Percentiles rank a stretch among this genome's conserved stretches.
Evolutionary conservation across 108 stramenopile species (phyloP).

Genomic region (Mayamaea pseudoterrestris): DNA sequence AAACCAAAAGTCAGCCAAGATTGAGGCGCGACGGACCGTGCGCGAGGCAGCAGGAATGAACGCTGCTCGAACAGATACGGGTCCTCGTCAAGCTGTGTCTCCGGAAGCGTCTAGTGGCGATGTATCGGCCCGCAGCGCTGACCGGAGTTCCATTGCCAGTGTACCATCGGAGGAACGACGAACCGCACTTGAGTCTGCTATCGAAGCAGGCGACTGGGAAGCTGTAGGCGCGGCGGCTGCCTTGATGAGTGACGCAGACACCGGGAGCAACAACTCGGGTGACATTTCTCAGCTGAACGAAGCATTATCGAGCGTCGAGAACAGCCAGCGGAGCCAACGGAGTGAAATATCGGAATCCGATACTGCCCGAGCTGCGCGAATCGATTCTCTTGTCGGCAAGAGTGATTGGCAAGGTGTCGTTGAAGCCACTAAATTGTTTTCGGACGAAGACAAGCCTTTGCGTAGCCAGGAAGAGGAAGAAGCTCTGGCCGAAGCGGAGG

Average conservation of each 20-base stretch:
- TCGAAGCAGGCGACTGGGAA: slow-evolving; percentile 81
- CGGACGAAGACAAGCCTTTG: slow-evolving; percentile 10
- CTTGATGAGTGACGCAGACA: slow-evolving; percentile 23
- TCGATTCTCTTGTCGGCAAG: slow-evolving; percentile 64
- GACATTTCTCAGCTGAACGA: background rate
- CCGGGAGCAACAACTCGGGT: slow-evolving; percentile 4
- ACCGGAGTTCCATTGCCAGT: background rate
- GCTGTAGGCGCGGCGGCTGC: slow-evolving; percentile 76
- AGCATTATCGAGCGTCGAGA: slow-evolving; percentile 5
- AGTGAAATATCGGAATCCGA: slow-evolving; percentile 3
- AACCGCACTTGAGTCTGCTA: slow-evolving; percentile 36
- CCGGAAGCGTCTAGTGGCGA: slow-evolving; percentile 3
- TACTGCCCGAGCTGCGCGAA: slow-evolving; percentile 26
- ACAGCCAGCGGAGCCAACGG: background rate
- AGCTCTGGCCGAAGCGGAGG: slow-evolving; percentile 65
- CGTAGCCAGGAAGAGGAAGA: slow-evolving; percentile 67
- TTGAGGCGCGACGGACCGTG: slow-evolving; percentile 40
- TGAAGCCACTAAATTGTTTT: slow-evolving; percentile 38
- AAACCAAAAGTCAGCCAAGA: slow-evolving; percentile 63
- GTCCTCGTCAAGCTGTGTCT: background rate
- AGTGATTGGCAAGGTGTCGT: slow-evolving; percentile 83
- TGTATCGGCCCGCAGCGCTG: slow-evolving; percentile 1
- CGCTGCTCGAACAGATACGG: slow-evolving; percentile 3
- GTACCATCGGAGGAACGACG: slow-evolving; percentile 10
- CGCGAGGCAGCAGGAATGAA: background rate